A percentile compares a stretch with the other conserved stretches of the same genome.
phyloP scores from a whole-genome alignment of 2,329 filamentous ascomycete genomes.

The Colletotrichum eremochloae region DNA sequence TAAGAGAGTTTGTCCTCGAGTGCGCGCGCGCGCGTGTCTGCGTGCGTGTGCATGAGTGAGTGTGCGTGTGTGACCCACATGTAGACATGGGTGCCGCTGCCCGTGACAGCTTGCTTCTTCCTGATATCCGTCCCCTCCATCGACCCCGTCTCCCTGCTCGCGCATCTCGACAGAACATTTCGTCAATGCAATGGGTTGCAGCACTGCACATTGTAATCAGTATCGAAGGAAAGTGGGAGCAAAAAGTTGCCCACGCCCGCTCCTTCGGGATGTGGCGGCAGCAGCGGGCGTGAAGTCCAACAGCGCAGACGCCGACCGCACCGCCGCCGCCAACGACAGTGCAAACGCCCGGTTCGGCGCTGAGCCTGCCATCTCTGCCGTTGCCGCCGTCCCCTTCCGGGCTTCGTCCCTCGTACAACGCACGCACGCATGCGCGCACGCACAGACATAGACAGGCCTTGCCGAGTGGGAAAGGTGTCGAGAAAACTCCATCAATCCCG shows the following conservation, averaged over 20 bases:
- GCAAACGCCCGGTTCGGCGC: background rate
- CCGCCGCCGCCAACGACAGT: slow-evolving; percentile 5
- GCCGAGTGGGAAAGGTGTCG: background rate
- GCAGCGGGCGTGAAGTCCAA: background rate
- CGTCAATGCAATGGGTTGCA: background rate
- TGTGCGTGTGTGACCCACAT: slow-evolving; percentile 8
- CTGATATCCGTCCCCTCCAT: background rate
- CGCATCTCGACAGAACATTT: background rate
- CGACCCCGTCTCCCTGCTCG: background rate
- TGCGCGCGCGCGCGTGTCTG: background rate
- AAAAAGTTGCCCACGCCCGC: background rate
- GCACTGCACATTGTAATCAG: background rate
- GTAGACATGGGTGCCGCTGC: slow-evolving; percentile 22
- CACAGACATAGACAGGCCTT: background rate
- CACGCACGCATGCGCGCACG: background rate
- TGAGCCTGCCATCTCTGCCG: background rate
- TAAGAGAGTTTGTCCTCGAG: slow-evolving; percentile 14
- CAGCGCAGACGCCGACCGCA: background rate
- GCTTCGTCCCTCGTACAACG: background rate
- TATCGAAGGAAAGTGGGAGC: background rate
- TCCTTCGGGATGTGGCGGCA: slow-evolving; percentile 1
- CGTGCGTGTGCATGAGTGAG: background rate
- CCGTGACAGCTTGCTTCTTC: slow-evolving; percentile 24
- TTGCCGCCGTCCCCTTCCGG: too few relatives aligned
- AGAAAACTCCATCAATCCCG: background rate